phyloP scores from a whole-genome alignment of 2,329 filamentous ascomycete genomes.

The Penicillium hesseltinei region DNA sequence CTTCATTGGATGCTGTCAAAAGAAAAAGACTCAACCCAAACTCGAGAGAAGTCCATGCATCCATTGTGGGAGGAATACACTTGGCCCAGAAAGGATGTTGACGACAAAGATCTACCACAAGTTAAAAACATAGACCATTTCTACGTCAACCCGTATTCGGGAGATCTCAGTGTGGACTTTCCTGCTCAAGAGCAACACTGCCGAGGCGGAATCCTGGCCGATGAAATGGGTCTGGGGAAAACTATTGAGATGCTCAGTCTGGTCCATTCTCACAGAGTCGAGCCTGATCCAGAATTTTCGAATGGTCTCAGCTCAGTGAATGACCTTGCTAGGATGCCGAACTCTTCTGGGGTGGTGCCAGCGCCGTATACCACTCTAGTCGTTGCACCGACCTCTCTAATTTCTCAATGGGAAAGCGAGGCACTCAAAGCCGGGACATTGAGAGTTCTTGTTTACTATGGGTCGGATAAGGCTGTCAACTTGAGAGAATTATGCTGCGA shows the following conservation, averaged over 20 bases:
- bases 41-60: conserved; percentile 81
- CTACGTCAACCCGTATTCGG: conserved; percentile 96
- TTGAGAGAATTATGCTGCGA: conserved; percentile 75
- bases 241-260: conserved; percentile 98
- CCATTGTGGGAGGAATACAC: conserved; percentile 94
- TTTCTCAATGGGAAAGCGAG: conserved; percentile 97
- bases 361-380: conserved; percentile 91
- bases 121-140: conserved; percentile 70
- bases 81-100: conserved; percentile 84
- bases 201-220: conserved; percentile 85
- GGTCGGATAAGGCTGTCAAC: conserved; percentile 76
- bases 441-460: conserved; percentile 88
- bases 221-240: conserved; percentile 96
- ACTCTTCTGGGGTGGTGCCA: conserved; percentile 56
- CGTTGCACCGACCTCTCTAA: conserved; percentile 91
- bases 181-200: conserved; percentile 93
- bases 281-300: conserved; percentile 38
- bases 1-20: conserved; percentile 96
- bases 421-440: conserved; percentile 83
- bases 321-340: conserved; percentile 61
- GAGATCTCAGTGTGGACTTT: conserved; percentile 87
- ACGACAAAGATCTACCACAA: conserved; percentile 70
- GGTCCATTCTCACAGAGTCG: conserved; percentile 76
- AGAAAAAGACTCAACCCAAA: conserved; percentile 73
- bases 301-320: conserved; percentile 51